Conservation (phyloP, 2,329 filamentous ascomycete genomes). For the Teratosphaeria pseudoeucalypti region DNA sequence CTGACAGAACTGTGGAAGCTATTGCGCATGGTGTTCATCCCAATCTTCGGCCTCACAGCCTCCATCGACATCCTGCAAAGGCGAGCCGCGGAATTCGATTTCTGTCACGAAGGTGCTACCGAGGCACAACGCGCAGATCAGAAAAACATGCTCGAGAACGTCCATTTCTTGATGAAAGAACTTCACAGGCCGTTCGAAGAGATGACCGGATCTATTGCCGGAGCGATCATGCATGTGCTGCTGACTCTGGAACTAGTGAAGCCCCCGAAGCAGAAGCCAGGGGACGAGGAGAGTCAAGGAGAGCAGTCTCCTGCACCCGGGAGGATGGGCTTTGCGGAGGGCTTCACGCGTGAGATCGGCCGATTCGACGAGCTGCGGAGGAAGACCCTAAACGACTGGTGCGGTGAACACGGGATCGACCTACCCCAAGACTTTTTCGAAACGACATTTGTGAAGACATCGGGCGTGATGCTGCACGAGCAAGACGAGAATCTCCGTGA, state of each 20-base stretch:
- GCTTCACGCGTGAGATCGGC: constrained; percentile 44
- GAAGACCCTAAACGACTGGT: constrained; percentile 48
- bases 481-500: constrained; percentile 50
- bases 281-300: constrained; percentile 27
- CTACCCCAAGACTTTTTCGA: constrained; percentile 44
- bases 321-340: constrained; percentile 45
- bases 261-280: constrained; percentile 19
- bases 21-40: constrained; percentile 54
- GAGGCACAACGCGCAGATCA: constrained; percentile 8
- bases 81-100: constrained; percentile 40
- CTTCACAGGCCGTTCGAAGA: constrained; percentile 57
- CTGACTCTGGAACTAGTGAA: constrained; percentile 44
- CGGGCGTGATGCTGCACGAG: constrained; percentile 25
- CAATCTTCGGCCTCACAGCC: constrained; percentile 55
- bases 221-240: constrained; percentile 54
- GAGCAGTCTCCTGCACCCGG: constrained; percentile 43
- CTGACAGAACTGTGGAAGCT: constrained; percentile 50
- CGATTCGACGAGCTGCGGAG: constrained; percentile 45
- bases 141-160: constrained; percentile 19
- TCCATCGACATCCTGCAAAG: constrained; percentile 62
- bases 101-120: constrained; percentile 3
- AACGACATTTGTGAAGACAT: constrained; percentile 32
- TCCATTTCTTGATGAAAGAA: constrained; percentile 60
- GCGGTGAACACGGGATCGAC: constrained; percentile 36
- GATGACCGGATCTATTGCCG: constrained; percentile 52